These are phyloP conservation scores for Sisymbrium altissimum DNA, from an alignment of 345 rosid genomes.

Conservation along the genomic window DNA sequence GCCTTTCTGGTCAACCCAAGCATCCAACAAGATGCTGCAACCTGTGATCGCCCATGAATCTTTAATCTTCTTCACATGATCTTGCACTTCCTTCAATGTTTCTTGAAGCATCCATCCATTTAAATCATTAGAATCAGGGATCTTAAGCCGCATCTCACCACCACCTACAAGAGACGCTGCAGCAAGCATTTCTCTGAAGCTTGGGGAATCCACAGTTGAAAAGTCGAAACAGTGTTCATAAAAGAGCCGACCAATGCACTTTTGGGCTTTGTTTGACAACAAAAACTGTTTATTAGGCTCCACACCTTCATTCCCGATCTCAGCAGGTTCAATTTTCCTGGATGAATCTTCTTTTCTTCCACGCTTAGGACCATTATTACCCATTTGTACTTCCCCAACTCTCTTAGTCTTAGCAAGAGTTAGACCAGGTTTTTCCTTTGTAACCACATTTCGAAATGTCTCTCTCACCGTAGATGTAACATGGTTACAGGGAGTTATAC, in stretches of 20 bases:
- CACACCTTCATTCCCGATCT: neutral
- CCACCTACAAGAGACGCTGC: neutral
- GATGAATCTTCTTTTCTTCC: constrained; percentile 2
- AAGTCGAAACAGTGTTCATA: constrained; percentile 45
- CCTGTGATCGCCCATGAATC: constrained; percentile 56
- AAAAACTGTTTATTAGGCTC: constrained; percentile 5
- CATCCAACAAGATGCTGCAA: constrained; percentile 65
- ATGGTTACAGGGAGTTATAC: constrained; percentile 38
- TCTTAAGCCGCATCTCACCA: constrained; percentile 9
- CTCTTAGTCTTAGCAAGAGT: neutral
- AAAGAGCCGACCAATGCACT: constrained; percentile 41
- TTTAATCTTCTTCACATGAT: constrained; percentile 38
- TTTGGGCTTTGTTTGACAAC: constrained; percentile 29
- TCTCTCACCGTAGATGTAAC: constrained; percentile 40
- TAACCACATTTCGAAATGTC: constrained; percentile 13
- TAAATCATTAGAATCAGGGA: constrained; percentile 36
- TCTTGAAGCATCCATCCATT: constrained; percentile 43
- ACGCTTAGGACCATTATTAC: constrained; percentile 7
- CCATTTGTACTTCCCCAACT: neutral
- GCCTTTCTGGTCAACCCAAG: constrained; percentile 55
- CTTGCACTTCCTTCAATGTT: constrained; percentile 38
- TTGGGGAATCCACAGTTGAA: constrained; percentile 34
- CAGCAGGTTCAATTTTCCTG: constrained; percentile 1
- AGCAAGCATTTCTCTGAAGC: constrained; percentile 42
- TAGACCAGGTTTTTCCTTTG: neutral